phyloP scores from a whole-genome alignment of 495 filamentous ascomycete genomes.

The Podospora pseudocomata region DNA sequence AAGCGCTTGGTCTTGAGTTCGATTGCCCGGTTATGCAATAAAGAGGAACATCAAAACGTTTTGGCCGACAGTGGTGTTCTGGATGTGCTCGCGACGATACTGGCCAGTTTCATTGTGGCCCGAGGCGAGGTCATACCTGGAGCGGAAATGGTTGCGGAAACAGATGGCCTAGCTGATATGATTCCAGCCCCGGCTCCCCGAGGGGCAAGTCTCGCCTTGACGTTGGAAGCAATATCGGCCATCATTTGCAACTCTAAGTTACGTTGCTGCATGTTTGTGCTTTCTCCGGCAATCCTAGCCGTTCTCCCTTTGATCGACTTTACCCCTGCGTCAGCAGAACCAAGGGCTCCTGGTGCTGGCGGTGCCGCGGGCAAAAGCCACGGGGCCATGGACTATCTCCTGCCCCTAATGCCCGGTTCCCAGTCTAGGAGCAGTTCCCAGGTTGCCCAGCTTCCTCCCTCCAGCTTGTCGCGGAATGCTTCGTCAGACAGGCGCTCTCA shows the following conservation, averaged over 20 bases:
- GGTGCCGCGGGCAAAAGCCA: constrained; percentile 28
- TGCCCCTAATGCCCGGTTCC: constrained; percentile 45
- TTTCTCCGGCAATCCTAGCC: constrained; percentile 69
- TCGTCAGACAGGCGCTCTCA: constrained; percentile 26
- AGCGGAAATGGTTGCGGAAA: constrained; percentile 42
- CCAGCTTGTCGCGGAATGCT: constrained; percentile 45
- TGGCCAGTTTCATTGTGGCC: constrained; percentile 69
- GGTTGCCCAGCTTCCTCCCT: constrained; percentile 54
- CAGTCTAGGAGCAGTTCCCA: constrained; percentile 19
- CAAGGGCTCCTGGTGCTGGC: constrained; percentile 35
- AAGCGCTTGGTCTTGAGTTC: constrained; percentile 61
- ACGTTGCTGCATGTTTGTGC: constrained; percentile 72
- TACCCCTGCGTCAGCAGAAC: constrained; percentile 20
- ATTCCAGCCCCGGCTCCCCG: constrained; percentile 56
- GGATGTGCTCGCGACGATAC: constrained; percentile 70
- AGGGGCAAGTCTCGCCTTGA: constrained; percentile 58
- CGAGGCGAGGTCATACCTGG: constrained; percentile 63
- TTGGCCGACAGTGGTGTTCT: constrained; percentile 70
- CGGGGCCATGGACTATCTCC: constrained; percentile 58
- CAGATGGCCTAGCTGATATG: constrained; percentile 42
- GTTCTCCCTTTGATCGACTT: constrained; percentile 56
- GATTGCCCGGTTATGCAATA: constrained; percentile 57
- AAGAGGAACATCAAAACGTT: constrained; percentile 57
- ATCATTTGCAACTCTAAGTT: constrained; percentile 78
- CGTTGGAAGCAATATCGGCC: constrained; percentile 75